Base-by-base conservation (phyloP, 2,329 filamentous ascomycete genomes). In the Colletotrichum plurivorum region DNA sequence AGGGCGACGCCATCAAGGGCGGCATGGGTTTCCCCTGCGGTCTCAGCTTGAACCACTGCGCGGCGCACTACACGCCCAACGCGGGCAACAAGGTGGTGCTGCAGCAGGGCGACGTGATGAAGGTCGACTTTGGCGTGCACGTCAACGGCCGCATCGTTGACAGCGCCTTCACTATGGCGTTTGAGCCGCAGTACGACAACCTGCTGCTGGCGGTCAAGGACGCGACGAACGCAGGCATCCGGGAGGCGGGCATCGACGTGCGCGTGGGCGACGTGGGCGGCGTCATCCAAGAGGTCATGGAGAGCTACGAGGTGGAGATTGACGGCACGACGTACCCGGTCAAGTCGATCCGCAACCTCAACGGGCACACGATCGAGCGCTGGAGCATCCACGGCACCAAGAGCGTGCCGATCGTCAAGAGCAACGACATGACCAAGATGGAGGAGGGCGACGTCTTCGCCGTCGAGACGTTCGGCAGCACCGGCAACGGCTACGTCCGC, bases 21-120 rank as follows among this genome's bases (percentile, higher is more conserved):
- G 94, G 94, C 62, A 93, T 97, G 88, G 94, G 93, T 5, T 97
- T 97, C 83, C 94, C 94, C 4, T 94, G 92, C 18, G 94, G 94
- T 63, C 84, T 97, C 67, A 94, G 92, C 78, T 86, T 96, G 74
- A 95, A 97, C 82, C 90, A 96, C 79, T 93, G 93, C 76, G 93
- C 93, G 1, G 94, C 94, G 5, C 94, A 97, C 82, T 97, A 93
- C 81, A 95, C 92, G 7, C 94, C 94, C 15, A 97, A 97, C 78
- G 92, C 93, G 2, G 94, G 94, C 63, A 96, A 96, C 82, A 94
- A 94, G 78, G 87, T 92, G 75, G 81, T 94, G 36, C 83, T 96
- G 69, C 84, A 93, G 76, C 79, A 91, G 71, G 87, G 89, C 71
- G 93, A 97, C 77, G 93, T 97, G 41, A 88, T 95, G 87, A 95